These are phyloP conservation scores for Nepenthes mirabilis DNA, from an alignment of 148 eudicot genomes.

Conservation along the genomic window DNA sequence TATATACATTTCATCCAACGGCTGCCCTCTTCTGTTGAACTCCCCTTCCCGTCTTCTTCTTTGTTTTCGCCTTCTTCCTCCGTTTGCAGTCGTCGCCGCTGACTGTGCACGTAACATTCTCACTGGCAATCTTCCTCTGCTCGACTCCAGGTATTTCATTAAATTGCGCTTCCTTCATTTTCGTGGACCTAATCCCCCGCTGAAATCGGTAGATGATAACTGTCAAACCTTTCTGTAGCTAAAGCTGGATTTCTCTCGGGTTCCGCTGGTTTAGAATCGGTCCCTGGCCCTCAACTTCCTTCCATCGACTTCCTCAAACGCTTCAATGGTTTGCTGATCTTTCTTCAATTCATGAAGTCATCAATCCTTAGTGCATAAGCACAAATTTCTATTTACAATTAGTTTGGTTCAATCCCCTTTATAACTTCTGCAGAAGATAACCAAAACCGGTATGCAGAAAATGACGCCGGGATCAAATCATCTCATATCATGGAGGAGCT, in stretches of 20 bases:
- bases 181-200: background rate
- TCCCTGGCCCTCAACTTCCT: slow-evolving; percentile 87
- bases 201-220: background rate
- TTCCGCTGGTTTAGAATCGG: slow-evolving; percentile 56
- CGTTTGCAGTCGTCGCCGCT: too few species aligned
- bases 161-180: background rate
- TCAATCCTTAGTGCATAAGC: background rate
- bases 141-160: slow-evolving; percentile 45
- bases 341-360: background rate
- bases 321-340: slow-evolving; percentile 34
- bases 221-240: slow-evolving; percentile 33
- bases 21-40: too few species aligned
- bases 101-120: slow-evolving; percentile 8
- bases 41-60: too few species aligned
- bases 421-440: slow-evolving; percentile 49
- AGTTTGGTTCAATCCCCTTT: too few species aligned
- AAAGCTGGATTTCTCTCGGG: slow-evolving; percentile 86
- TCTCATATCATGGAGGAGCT: slow-evolving; percentile 76
- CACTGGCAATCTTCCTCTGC: slow-evolving; percentile 37
- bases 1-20: too few species aligned
- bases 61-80: too few species aligned
- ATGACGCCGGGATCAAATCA: slow-evolving; percentile 74
- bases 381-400: too few species aligned
- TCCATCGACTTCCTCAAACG: slow-evolving; percentile 52
- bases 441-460: slow-evolving; percentile 74